Percentiles rank a stretch among this genome's conserved stretches.
These are phyloP conservation scores for Stemphylium beticola DNA, from an alignment of 2,329 filamentous ascomycete species.

Conservation along the genomic window DNA sequence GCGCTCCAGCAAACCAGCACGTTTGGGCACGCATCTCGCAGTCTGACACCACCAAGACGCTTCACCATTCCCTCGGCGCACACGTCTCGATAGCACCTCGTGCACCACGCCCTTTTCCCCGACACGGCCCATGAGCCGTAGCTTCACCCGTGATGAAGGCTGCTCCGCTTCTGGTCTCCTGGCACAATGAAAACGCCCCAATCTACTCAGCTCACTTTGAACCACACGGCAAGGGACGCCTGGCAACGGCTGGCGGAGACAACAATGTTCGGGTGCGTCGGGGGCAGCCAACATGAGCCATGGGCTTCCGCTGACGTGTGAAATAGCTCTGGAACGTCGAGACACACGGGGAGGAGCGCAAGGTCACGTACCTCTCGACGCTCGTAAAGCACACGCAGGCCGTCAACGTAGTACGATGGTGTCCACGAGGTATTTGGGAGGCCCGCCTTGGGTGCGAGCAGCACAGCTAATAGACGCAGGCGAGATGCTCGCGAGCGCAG, in stretches of 20 bases:
- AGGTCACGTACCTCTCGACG: slow-evolving; percentile 89
- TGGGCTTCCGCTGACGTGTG: slow-evolving; percentile 44
- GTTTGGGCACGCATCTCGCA: background rate
- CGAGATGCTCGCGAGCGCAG: slow-evolving; percentile 90
- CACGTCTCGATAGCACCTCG: background rate
- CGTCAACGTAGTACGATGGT: slow-evolving; percentile 97
- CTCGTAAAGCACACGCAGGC: slow-evolving; percentile 94
- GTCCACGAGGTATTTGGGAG: slow-evolving; percentile 76
- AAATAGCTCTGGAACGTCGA: slow-evolving; percentile 89
- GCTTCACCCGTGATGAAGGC: slow-evolving; percentile 75
- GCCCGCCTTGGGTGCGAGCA: slow-evolving; percentile 5
- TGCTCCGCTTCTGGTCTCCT: slow-evolving; percentile 94
- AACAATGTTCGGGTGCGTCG: slow-evolving; percentile 86
- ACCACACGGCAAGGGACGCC: slow-evolving; percentile 83
- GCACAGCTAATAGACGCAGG: slow-evolving; percentile 60
- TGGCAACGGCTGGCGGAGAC: slow-evolving; percentile 94
- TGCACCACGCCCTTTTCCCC: background rate
- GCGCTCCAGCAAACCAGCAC: slow-evolving; percentile 9
- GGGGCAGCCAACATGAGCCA: background rate
- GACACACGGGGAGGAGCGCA: slow-evolving; percentile 80
- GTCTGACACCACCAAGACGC: background rate
- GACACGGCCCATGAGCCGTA: slow-evolving; percentile 30
- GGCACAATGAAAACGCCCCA: slow-evolving; percentile 96
- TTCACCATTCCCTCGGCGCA: slow-evolving; percentile 14
- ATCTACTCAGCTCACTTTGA: slow-evolving; percentile 99